A percentile compares a stretch with the other conserved stretches of the same genome.
These are phyloP conservation scores for Blastobotrys raffinosifermentans DNA, from an alignment of 1,139 yeast genomes.

Conservation along the genomic window DNA sequence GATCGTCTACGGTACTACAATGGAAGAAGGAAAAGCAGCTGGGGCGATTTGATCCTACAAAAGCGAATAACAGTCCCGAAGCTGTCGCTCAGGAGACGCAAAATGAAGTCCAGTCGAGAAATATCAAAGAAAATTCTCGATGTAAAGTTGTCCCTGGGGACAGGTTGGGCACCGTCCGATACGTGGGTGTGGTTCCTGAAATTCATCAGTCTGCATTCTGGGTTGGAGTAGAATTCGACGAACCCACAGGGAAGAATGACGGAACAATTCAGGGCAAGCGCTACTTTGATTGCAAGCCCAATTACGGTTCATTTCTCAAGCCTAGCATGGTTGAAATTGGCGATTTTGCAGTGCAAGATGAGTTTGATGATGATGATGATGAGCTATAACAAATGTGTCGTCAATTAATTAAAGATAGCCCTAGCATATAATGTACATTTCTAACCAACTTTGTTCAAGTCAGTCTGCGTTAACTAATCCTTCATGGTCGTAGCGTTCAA, in stretches of 20 bases:
- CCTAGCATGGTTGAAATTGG: constrained; percentile 34
- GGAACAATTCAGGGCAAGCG: constrained; percentile 16
- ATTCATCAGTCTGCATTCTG: constrained; percentile 44
- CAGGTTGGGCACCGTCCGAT: constrained; percentile 63
- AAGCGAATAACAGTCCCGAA: constrained; percentile 25
- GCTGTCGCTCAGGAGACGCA: constrained; percentile 13
- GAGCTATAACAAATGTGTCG: too few species aligned
- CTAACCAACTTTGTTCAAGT: too few species aligned
- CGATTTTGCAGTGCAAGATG: constrained; percentile 31
- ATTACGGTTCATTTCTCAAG: constrained; percentile 47
- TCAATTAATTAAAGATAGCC: too few species aligned
- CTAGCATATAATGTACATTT: too few species aligned
- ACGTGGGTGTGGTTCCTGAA: constrained; percentile 59
- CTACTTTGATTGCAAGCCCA: constrained; percentile 44
- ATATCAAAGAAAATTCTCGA: constrained; percentile 30
- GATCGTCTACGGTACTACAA: constrained; percentile 57
- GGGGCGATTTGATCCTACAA: constrained; percentile 64
- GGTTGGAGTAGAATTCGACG: constrained; percentile 70
- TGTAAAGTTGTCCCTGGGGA: constrained; percentile 43
- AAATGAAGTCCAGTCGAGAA: constrained; percentile 34
- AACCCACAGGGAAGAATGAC: constrained; percentile 48
- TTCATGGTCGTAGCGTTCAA: too few species aligned
- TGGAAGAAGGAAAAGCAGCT: constrained; percentile 68
- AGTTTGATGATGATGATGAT: constrained; percentile 27
- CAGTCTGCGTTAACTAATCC: too few species aligned